These are phyloP conservation scores for Ceratocystis harringtonii DNA, from an alignment of 2,329 filamentous ascomycete species.

Conservation along the genomic window DNA sequence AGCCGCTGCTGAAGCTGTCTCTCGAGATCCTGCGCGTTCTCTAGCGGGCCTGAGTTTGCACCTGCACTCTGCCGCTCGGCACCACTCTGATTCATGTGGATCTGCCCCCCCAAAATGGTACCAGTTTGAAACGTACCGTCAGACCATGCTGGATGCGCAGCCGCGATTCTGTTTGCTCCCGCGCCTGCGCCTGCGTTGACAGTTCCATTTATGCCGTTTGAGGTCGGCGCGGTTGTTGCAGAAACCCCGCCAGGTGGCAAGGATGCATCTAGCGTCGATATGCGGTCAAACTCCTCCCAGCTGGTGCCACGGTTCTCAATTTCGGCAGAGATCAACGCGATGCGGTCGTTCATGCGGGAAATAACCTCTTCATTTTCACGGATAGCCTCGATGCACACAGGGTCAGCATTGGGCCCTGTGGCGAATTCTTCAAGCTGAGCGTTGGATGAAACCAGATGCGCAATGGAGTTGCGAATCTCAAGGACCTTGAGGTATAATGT, in stretches of 20 bases:
- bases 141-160: slow-evolving; percentile 35
- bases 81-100: slow-evolving; percentile 29
- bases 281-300: slow-evolving; percentile 42
- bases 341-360: slow-evolving; percentile 48
- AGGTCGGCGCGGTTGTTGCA: neutral
- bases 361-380: slow-evolving; percentile 57
- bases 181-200: neutral
- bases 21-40: slow-evolving; percentile 41
- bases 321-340: slow-evolving; percentile 48
- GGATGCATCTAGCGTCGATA: slow-evolving; percentile 21
- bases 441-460: slow-evolving; percentile 60
- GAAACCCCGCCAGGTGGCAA: neutral
- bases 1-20: slow-evolving; percentile 41
- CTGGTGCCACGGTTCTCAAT: slow-evolving; percentile 42
- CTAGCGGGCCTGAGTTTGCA: neutral
- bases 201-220: neutral
- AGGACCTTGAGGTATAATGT: slow-evolving; percentile 59
- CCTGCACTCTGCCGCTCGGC: neutral
- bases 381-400: slow-evolving; percentile 60
- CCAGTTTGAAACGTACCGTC: slow-evolving; percentile 51
- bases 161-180: neutral
- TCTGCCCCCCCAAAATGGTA: slow-evolving; percentile 36
- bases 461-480: slow-evolving; percentile 60
- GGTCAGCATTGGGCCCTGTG: slow-evolving; percentile 37
- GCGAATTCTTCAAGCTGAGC: slow-evolving; percentile 56